Percentiles rank a stretch among this genome's conserved stretches.
phyloP scores from a whole-genome alignment of 495 filamentous ascomycete species.

The Xylaria venustula region DNA sequence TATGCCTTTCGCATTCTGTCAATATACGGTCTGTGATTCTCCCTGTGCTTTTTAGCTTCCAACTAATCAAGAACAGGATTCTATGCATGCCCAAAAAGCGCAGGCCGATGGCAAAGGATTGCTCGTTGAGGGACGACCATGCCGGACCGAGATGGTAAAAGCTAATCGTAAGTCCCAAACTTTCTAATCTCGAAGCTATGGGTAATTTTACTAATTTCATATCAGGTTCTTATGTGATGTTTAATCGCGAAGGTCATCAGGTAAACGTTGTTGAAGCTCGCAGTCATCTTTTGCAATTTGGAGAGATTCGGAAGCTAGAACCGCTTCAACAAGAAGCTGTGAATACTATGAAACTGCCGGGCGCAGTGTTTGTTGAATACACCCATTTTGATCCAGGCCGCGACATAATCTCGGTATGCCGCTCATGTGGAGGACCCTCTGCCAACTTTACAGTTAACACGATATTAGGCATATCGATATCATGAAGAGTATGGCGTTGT shows the following conservation, averaged over 20 bases:
- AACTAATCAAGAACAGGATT: slow-evolving; percentile 26
- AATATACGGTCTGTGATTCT: slow-evolving; percentile 54
- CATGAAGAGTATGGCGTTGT: slow-evolving; percentile 28
- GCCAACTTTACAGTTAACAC: slow-evolving; percentile 13
- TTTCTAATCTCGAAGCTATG: not conserved
- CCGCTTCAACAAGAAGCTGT: slow-evolving; percentile 22
- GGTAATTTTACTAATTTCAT: slow-evolving; percentile 13
- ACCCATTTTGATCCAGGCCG: slow-evolving; percentile 41
- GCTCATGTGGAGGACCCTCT: not conserved
- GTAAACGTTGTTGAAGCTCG: slow-evolving; percentile 44
- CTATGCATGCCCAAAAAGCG: slow-evolving; percentile 49
- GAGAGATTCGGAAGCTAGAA: slow-evolving; percentile 36
- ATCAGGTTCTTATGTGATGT: slow-evolving; percentile 52
- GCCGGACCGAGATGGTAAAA: slow-evolving; percentile 56
- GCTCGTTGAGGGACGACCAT: slow-evolving; percentile 54
- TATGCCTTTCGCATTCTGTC: slow-evolving; percentile 65
- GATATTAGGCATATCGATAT: slow-evolving; percentile 25
- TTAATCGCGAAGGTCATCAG: slow-evolving; percentile 35
- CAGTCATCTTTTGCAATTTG: slow-evolving; percentile 39
- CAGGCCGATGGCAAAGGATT: slow-evolving; percentile 44
- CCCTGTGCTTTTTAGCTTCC: not conserved
- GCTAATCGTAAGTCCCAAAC: slow-evolving; percentile 51
- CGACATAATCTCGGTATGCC: slow-evolving; percentile 40
- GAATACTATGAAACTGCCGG: slow-evolving; percentile 31
- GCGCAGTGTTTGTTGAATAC: slow-evolving; percentile 53